Base-by-base conservation (phyloP, 768 basidiomycete genomes). In the Termitomyces sp. region DNA sequence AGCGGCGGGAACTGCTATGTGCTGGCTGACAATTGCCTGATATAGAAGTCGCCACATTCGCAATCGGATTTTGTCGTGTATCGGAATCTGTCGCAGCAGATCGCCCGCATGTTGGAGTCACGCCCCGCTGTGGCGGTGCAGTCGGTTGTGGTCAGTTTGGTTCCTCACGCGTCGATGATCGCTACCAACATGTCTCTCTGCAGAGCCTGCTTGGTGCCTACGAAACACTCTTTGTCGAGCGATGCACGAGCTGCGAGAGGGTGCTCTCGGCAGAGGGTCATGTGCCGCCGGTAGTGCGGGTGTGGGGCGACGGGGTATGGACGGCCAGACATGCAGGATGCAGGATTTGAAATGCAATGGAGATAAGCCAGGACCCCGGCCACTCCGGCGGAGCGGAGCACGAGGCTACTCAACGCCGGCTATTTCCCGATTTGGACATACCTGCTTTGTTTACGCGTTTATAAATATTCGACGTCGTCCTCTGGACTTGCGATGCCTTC, bases 201-300 rank as follows among this genome's bases (percentile, higher is more conserved):
- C 61, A 87, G 85, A 74, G 66, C 37, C 71, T 87, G 24, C 76
- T 89, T 22, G 69, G 71, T 5, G 76, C 82, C 0, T 92, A 91
- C 67, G 74, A 75, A 33, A 79, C 76, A 6, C 70, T 92, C 24
- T 91, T 91, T 62, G 73, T 83, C 50, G 79, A 83, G 33, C 79
- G 74, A 3, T 93, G 90, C 63, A 70, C 70, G 24, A 71, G 68
- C 32, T 93, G 90, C 64, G 73, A 80, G 48, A 83, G 89, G 18
- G 85, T 91, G 27, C 71, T 91, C 22, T 86, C 87, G 0, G 74
- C 76, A 2, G 88, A 91, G 62, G 86, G 85, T 0, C 87, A 91
- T 67, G 76, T 88, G 8, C 90, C 89, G 1, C 85, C 88, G 0
- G 86, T 90, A 3, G 85, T 83, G 32, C 79, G 88, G 44, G 65